Evolutionary conservation across 257 asterid genomes (phyloP), one percentile per base, ranked within the genome.

Genomic region (Sherardia arvensis): DNA sequence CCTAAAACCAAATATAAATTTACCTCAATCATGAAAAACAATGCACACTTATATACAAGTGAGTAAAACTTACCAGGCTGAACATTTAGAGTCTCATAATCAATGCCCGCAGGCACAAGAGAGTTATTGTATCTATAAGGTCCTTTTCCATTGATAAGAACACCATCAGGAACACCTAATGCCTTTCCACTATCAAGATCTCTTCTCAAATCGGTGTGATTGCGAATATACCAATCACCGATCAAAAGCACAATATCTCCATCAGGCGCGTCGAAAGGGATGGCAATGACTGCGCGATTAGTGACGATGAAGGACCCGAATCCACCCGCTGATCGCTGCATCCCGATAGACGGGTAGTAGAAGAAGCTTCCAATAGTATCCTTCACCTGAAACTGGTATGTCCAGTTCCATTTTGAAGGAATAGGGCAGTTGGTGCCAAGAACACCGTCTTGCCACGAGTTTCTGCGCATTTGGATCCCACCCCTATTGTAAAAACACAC

Each of bases 311-410:
- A 69, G 53, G 97, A 47, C 61, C 99, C 99, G 58, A 81, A 87
- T 25, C 99, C 99, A 65, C 99, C 99, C 0, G 92, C 76, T 29
- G 99, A 88, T 70, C 96, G 87, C 81, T 90, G 99, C 88, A 93
- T 67, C 69, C 78, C 75, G 65, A 87, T 74, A 25, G 99, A 84
- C 26, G 99, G 99, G 66, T 47, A 86, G 77, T 93, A 93, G 72
- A 85, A 90, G 77, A 90, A 87, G 69, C 96, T 85, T 20, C 99
- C 99, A 34, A 93, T 89, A 70, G 90, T 97, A 69, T 93, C 99
- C 87, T 93, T 93, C 66, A 73, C 99, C 75, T 93, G 99, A 76
- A 93, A 93, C 78, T 93, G 91, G 54, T 90, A 93, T 22, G 95
- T 90, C 96, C 96, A 90, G 77, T 87, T 93, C 96, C 91, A 85